A percentile compares a stretch with the other conserved stretches of the same genome.
These are phyloP conservation scores for Vaccinium corymbosum DNA, from an alignment of 148 eudicot species.

Conservation along the genomic window DNA sequence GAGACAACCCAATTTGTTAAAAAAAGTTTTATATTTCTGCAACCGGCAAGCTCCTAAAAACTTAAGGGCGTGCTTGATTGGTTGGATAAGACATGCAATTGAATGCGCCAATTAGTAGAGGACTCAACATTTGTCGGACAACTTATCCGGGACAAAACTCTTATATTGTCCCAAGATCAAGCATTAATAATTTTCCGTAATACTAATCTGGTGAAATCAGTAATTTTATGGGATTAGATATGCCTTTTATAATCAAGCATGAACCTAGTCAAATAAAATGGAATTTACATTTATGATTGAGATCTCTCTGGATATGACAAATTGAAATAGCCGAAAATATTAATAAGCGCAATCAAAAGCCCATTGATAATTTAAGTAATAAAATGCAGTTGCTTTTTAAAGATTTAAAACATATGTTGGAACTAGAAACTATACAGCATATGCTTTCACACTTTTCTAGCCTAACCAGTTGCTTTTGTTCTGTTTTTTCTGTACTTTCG, in stretches of 20 bases:
- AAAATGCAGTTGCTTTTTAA: background rate
- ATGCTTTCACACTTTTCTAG: background rate
- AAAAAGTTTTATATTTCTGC: no score
- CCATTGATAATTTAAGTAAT: background rate
- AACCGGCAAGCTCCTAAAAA: no score
- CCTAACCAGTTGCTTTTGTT: background rate
- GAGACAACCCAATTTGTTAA: no score
- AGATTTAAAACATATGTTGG: background rate
- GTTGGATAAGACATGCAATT: no score
- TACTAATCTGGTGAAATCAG: background rate
- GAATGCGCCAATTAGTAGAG: no score
- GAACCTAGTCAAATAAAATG: background rate
- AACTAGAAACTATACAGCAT: background rate
- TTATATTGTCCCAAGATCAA: no score
- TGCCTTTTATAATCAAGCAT: background rate
- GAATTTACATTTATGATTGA: background rate
- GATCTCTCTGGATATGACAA: background rate
- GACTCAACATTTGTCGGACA: no score
- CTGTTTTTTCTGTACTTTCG: no score
- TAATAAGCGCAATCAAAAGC: background rate
- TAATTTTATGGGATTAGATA: background rate
- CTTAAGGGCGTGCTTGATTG: no score
- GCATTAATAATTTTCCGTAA: no score
- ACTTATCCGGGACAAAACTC: no score
- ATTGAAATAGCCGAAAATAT: background rate